Evolutionary conservation across 331 rosid species (phyloP).

Genomic region (Arachis monticola): DNA sequence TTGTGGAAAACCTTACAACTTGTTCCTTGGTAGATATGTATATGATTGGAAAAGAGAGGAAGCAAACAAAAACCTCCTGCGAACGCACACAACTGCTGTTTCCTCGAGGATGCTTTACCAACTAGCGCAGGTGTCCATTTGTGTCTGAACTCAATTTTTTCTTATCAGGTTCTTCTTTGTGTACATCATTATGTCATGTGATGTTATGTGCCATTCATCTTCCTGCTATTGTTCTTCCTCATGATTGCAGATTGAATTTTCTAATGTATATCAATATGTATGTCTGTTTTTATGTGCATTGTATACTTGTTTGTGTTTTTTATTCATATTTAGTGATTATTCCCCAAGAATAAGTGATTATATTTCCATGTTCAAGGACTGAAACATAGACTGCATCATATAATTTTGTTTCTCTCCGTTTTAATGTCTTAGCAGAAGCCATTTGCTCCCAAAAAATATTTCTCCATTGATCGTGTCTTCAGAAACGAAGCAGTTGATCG

Average conservation of each 20-base stretch:
- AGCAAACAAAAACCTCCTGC: constrained; percentile 86
- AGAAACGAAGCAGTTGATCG: constrained; percentile 98
- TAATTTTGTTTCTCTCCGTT: constrained; percentile 10
- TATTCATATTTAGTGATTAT: background rate
- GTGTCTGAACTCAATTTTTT: constrained; percentile 36
- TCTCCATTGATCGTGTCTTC: constrained; percentile 96
- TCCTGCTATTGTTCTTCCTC: constrained; percentile 6
- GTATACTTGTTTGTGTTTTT: background rate
- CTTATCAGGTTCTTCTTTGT: constrained; percentile 12
- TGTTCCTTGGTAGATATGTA: constrained; percentile 59
- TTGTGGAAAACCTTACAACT: constrained; percentile 12
- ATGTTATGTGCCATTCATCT: constrained; percentile 16
- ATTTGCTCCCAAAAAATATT: constrained; percentile 82
- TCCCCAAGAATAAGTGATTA: constrained; percentile 7
- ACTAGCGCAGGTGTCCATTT: constrained; percentile 69
- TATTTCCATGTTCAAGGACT: constrained; percentile 14
- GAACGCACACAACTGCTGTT: constrained; percentile 97
- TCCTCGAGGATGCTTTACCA: constrained; percentile 88
- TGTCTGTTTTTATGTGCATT: constrained; percentile 5
- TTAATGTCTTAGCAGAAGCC: constrained; percentile 66
- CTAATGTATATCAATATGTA: background rate
- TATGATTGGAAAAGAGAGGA: constrained; percentile 94
- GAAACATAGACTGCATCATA: background rate
- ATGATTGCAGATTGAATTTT: constrained; percentile 20
- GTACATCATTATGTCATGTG: constrained; percentile 20